Conservation (phyloP, 306 rosid species). For the Quercus alba region DNA sequence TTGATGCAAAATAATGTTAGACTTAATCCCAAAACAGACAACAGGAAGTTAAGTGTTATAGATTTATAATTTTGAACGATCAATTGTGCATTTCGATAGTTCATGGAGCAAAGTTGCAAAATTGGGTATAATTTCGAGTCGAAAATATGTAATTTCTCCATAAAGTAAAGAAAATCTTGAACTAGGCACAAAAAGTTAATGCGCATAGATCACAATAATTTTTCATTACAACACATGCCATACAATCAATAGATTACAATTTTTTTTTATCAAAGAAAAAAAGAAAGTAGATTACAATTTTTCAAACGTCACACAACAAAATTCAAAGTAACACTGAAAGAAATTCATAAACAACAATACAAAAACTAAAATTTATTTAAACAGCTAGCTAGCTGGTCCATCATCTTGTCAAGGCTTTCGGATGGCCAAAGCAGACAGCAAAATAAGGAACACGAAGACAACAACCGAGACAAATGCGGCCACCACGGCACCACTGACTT, state of each 20-base stretch:
- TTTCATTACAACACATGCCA: neutral
- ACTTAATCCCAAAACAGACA: too few relatives aligned
- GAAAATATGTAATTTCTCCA: too few relatives aligned
- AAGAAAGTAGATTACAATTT: neutral
- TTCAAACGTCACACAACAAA: constrained; percentile 1
- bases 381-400: neutral
- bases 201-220: neutral
- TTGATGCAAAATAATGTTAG: too few relatives aligned
- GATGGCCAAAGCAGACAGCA: constrained; percentile 62
- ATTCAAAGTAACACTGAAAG: neutral
- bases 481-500: constrained; percentile 70
- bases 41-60: too few relatives aligned
- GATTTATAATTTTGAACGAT: too few relatives aligned
- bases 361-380: neutral
- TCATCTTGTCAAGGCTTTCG: constrained; percentile 28
- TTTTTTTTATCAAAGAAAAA: too few relatives aligned
- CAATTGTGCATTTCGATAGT: too few relatives aligned
- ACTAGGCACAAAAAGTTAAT: neutral
- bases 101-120: too few relatives aligned
- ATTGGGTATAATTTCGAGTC: too few relatives aligned
- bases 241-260: neutral
- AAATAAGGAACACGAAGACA: constrained; percentile 40
- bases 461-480: constrained; percentile 49
- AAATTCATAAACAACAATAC: neutral
- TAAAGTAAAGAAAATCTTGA: neutral